These are phyloP conservation scores for Astrephomene gubernaculifera DNA, from an alignment of 139 green algal genomes.

Conservation along the genomic window DNA sequence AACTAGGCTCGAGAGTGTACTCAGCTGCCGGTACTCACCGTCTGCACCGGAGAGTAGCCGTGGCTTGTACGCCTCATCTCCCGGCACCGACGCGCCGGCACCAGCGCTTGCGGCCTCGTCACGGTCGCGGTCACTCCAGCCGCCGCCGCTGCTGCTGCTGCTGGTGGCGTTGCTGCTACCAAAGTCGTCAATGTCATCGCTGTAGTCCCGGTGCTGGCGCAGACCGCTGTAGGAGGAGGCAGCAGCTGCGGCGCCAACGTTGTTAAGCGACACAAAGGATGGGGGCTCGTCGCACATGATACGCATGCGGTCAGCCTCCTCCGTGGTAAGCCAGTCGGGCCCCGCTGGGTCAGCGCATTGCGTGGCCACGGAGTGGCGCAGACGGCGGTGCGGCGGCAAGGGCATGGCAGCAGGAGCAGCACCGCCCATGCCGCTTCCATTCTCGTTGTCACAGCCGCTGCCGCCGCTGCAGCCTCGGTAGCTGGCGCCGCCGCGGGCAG, in stretches of 20 bases:
- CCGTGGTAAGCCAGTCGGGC: constrained; percentile 27
- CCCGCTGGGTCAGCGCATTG: constrained; percentile 36
- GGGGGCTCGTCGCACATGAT: constrained; percentile 43
- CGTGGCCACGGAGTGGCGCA: constrained; percentile 26
- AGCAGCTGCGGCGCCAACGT: not conserved
- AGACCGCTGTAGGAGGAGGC: no score
- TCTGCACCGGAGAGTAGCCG: constrained; percentile 14
- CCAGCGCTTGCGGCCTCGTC: not conserved
- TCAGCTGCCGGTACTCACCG: not conserved
- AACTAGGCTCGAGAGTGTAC: no score
- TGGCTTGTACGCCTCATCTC: constrained; percentile 4
- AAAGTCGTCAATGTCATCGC: no score
- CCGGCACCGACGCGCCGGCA: no score
- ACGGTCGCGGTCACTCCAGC: not conserved
- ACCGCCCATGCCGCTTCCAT: not conserved
- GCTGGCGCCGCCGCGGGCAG: not conserved
- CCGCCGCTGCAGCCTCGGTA: not conserved
- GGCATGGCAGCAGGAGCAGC: not conserved
- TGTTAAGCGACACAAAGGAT: not conserved
- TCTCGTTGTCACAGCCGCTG: not conserved
- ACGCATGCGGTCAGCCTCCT: constrained; percentile 30
- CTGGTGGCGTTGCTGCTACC: not conserved
- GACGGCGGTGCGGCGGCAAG: constrained; percentile 1
- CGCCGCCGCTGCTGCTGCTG: not conserved
- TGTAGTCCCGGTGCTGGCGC: no score